Conservation (phyloP, 495 filamentous ascomycete species). For the Penicillium antarcticum region DNA sequence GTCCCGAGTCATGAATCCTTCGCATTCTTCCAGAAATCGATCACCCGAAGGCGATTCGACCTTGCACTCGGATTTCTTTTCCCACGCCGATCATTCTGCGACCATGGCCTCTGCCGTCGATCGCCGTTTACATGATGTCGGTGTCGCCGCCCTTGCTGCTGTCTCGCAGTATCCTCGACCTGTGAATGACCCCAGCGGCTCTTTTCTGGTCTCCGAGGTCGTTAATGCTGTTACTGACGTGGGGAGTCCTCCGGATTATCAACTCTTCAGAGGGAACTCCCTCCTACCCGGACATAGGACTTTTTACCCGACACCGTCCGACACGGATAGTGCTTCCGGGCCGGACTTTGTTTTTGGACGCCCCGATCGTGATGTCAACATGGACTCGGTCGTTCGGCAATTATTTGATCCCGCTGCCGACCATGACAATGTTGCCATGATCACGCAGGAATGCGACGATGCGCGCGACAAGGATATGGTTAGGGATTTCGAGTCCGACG, state of each 20-base stretch:
- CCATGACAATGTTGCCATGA: slow-evolving; percentile 18
- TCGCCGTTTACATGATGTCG: slow-evolving; percentile 22
- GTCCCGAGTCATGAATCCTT: slow-evolving; percentile 19
- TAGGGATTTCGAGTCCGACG: slow-evolving; percentile 27
- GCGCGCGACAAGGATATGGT: slow-evolving; percentile 19
- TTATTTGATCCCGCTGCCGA: slow-evolving; percentile 13
- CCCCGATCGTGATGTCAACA: slow-evolving; percentile 11
- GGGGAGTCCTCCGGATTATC: background rate
- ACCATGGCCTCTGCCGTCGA: slow-evolving; percentile 16
- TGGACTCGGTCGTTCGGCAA: slow-evolving; percentile 20
- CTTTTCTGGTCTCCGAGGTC: slow-evolving; percentile 24
- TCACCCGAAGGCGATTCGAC: slow-evolving; percentile 4
- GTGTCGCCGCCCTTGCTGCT: slow-evolving; percentile 33
- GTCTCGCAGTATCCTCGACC: slow-evolving; percentile 30
- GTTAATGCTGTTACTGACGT: slow-evolving; percentile 28
- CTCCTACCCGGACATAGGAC: slow-evolving; percentile 2
- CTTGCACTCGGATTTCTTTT: slow-evolving; percentile 5
- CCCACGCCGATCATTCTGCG: background rate
- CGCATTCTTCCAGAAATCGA: slow-evolving; percentile 2
- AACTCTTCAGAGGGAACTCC: slow-evolving; percentile 4
- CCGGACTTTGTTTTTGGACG: slow-evolving; percentile 10
- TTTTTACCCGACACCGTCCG: slow-evolving; percentile 21
- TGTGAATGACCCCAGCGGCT: slow-evolving; percentile 13
- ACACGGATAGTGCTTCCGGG: slow-evolving; percentile 18
- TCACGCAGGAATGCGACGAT: slow-evolving; percentile 20